Evolutionary conservation across 208 protist species (phyloP), one percentile per base, ranked within the genome.

Genomic region (Lotmaria passim): DNA sequence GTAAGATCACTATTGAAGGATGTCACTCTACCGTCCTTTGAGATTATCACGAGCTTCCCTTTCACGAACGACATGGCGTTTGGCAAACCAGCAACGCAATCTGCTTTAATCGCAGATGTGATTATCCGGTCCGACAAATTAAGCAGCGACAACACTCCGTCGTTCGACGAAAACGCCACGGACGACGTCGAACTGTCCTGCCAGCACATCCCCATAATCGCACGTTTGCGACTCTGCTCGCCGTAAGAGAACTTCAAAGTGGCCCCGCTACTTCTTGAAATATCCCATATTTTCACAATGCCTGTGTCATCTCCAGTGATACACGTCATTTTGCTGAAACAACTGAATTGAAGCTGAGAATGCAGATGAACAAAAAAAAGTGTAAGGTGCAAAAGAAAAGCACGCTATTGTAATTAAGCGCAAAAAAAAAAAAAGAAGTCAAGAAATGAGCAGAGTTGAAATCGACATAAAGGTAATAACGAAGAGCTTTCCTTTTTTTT

Each of bases 271-370:
- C 83, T 87, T 51, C 82, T 88, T 11, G 83, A 81, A 48, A 94
- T 87, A 68, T 95, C 82, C 87, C 90, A 95, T 51, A 95, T 76
- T 53, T 93, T 95, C 1, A 95, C 63, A n/a, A 93, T 64, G 14
- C 90, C 90, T 17, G 90, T 93, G 24, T 95, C 86, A 67, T 95
- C 90, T 4, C 90, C 90, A 23, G 90, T 95, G 6, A 95, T 69
- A 69, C 87, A 95, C 2, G 90, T 55, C 87, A 95, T 94, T 68
- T 44, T 39, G 7, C 23, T 4, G 8, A 24, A 47, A n/a, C 11
- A 64, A 34, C 28, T 51, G 46, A 46, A n/a, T 34, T 24, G 39
- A 7, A 47, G 15, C 38, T n/a, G 36, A 51, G 17, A 60, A 33
- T n/a, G 28, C 26, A 53, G 17, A 36, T 19, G 7, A 60, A 66